Percentiles rank a stretch among this genome's conserved stretches.
Evolutionary conservation across 228 moss, liverwort and hornwort genomes (phyloP).

Genomic region (Sphagnum fallax): DNA sequence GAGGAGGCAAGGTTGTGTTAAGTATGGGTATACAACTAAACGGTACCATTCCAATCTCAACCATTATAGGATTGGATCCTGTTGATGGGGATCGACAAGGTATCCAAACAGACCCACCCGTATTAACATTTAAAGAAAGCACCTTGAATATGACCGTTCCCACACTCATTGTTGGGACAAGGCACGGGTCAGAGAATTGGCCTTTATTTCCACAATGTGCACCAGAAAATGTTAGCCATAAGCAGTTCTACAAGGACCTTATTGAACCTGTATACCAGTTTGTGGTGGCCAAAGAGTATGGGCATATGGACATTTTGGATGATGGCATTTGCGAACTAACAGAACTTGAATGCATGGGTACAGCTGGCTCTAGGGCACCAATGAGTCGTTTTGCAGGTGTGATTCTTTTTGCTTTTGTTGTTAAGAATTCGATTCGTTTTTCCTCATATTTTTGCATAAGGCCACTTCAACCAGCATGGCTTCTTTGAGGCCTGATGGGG

Average conservation of each 20-base stretch:
- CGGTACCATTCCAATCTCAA: slow-evolving; percentile 18
- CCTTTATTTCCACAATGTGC: slow-evolving; percentile 68
- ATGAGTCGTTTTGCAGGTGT: slow-evolving; percentile 70
- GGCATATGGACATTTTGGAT: slow-evolving; percentile 78
- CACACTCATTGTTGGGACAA: slow-evolving; percentile 63
- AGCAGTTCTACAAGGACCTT: slow-evolving; percentile 50
- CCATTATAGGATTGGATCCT: slow-evolving; percentile 75
- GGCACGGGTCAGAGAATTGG: slow-evolving; percentile 27
- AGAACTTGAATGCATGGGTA: slow-evolving; percentile 28
- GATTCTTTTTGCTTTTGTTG: slow-evolving; percentile 58
- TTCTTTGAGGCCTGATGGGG: too few species aligned
- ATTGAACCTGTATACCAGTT: slow-evolving; percentile 51
- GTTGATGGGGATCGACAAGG: slow-evolving; percentile 61
- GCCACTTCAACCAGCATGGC: too few species aligned
- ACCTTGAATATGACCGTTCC: slow-evolving; percentile 42
- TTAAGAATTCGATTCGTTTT: too few species aligned
- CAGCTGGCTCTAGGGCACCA: slow-evolving; percentile 46
- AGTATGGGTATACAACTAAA: slow-evolving; percentile 53
- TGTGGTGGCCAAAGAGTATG: slow-evolving; percentile 59
- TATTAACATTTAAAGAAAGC: slow-evolving; percentile 32
- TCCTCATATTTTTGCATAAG: too few species aligned
- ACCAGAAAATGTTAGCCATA: slow-evolving; percentile 57
- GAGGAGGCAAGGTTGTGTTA: slow-evolving; percentile 81
- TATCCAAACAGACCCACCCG: slow-evolving; percentile 61
- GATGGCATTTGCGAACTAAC: slow-evolving; percentile 37